These are phyloP conservation scores for Sungouiozyma intestinalis DNA, from an alignment of 805 yeast species.

Conservation along the genomic window DNA sequence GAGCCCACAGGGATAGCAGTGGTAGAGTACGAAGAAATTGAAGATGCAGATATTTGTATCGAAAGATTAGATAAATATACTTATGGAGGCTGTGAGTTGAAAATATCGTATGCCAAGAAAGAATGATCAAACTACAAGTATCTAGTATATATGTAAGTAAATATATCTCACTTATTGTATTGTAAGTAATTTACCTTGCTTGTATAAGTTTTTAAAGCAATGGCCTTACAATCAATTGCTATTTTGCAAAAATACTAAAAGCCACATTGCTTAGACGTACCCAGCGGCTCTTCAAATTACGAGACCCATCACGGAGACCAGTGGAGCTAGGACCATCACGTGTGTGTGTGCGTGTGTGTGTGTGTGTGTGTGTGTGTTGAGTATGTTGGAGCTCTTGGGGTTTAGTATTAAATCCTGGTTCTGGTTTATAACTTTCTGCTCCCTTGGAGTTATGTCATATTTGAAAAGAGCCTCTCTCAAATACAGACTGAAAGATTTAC, in stretches of 20 bases:
- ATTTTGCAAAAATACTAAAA: no score
- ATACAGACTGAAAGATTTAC: slow-evolving; percentile 8
- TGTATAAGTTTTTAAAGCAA: no score
- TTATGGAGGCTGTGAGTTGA: slow-evolving; percentile 73
- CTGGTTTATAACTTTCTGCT: not conserved
- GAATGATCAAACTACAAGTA: not conserved
- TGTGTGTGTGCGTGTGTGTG: no score
- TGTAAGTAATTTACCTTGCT: no score
- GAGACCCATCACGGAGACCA: no score
- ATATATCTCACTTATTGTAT: no score
- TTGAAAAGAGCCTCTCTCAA: not conserved
- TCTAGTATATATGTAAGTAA: not conserved
- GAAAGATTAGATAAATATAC: slow-evolving; percentile 64
- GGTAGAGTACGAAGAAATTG: slow-evolving; percentile 57
- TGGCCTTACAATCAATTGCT: no score
- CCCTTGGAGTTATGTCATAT: not conserved
- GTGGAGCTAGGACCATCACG: no score
- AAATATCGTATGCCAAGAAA: slow-evolving; percentile 52
- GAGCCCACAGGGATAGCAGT: slow-evolving; percentile 79
- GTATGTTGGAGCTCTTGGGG: not conserved
- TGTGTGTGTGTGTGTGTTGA: no score
- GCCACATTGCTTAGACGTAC: no score
- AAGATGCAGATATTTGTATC: slow-evolving; percentile 65
- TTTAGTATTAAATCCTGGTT: not conserved
- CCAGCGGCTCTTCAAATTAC: no score